Evolutionary conservation across 2,329 filamentous ascomycete genomes (phyloP), one percentile per base, ranked within the genome.

Genomic region (Ilyonectria mors-panacis): DNA sequence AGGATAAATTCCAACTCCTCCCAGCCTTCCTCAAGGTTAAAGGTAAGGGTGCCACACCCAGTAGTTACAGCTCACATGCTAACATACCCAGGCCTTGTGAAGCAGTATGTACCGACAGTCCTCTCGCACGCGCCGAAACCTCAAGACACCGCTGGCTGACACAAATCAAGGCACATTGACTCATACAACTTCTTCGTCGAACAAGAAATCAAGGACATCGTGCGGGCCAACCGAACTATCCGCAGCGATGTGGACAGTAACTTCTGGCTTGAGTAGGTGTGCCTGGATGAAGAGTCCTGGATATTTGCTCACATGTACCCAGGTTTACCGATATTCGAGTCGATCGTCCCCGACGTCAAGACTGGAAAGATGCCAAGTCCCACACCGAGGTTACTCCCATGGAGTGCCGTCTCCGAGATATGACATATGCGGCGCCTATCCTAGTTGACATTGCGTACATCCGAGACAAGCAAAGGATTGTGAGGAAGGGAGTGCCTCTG

Each of bases 121-220:
- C 30, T 35, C 13, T 19, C n/a, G 56, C n/a, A 58, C 13, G 42
- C 21, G n/a, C 26, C 53, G 21, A n/a, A 35, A 17, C 2, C 13
- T 53, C 7, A 23, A 19, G 13, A 48, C 23, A 65, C 33, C 35
- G 19, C 21, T 67, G 33, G 51, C 72, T 75, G 47, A 74, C 67
- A 35, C 15, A 12, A 42, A 23, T 17, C 8, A 48, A 87, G 86
- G 75, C 95, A 98, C 81, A 95, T 97, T 78, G 97, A 99, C 84
- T 98, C 96, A 26, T 99, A 97, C 87, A 98, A 99, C 83, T 97
- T 96, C 83, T 98, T 99, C 76, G 93, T 98, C 73, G 94, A 99
- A 75, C 93, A 97, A 63, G 95, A 98, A 79, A 91, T 99, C 80
- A 97, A 97, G 83, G 95, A 98, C 76, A 99, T 99, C 74, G 92